Conservation (phyloP, 139 green algal genomes). For the Ostreobium quekettii region DNA sequence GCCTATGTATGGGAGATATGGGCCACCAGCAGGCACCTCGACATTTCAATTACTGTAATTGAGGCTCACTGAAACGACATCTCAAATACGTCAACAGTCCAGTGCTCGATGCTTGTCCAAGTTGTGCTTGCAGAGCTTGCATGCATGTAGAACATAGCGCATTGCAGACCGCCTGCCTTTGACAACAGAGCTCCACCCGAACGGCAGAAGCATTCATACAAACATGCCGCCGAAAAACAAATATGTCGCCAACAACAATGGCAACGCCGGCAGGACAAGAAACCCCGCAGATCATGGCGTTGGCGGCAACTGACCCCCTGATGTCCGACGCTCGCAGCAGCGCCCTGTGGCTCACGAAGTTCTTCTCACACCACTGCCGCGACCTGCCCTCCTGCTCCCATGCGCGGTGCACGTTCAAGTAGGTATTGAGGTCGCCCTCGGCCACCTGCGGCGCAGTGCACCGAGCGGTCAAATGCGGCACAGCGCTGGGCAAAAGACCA, state of each 20-base stretch:
- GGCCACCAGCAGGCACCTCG: too few relatives aligned
- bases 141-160: background rate
- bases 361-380: constrained; percentile 30
- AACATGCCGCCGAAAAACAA: constrained; percentile 1
- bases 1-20: too few relatives aligned
- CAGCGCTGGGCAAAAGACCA: too few relatives aligned
- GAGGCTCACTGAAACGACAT: too few relatives aligned
- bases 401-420: constrained; percentile 70
- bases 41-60: too few relatives aligned
- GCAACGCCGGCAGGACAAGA: background rate
- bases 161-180: background rate
- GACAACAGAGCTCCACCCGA: background rate
- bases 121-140: too few relatives aligned
- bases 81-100: too few relatives aligned
- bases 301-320: constrained; percentile 24
- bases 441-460: constrained; percentile 27
- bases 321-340: constrained; percentile 66
- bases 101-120: too few relatives aligned
- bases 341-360: constrained; percentile 61
- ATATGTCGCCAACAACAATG: too few relatives aligned
- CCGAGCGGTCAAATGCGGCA: too few relatives aligned
- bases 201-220: background rate
- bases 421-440: constrained; percentile 62
- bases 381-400: constrained; percentile 52
- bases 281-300: constrained; percentile 18